Base-by-base conservation (phyloP, 768 basidiomycete species). In the Boletus rubroflammeus region DNA sequence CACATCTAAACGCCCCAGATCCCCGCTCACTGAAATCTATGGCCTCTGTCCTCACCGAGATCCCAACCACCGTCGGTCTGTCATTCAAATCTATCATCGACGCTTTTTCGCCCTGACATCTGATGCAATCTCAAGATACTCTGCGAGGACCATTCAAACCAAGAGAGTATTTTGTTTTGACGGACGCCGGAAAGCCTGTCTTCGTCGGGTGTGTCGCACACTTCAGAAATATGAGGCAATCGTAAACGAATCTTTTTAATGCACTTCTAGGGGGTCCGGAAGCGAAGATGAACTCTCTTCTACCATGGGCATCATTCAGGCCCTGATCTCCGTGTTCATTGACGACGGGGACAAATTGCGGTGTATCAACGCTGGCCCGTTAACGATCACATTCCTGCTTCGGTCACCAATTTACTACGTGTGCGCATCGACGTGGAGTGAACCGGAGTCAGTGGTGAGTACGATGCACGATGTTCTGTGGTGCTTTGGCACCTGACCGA, bases 131-230 rank as follows among this genome's bases (percentile, higher is more conserved):
- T 39, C 35, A 43, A 63, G 58, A 60, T 43, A 56, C 46, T 49
- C 43, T 46, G 32, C 57, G 49, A 2, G 59, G 67, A n/a, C 57
- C 56, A 14, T 72, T 70, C 63, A 73, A 77, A 48, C 82, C 81
- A 23, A 79, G 94, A 49, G 83, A 92, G 66, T 99, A 98, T 69
- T 97, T 90, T 65, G 82, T 98, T 15, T 78, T 98, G 19, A 98
- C 95, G 0, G 85, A 95, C 57, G 97, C 97, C 29, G 97, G 97
- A 28, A 98, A 99, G 71, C 95, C 95, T n/a, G 94, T 99, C 11
- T 99, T 90, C 65, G 78, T 84, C 40, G 92, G 90, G 94, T 90
- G 69, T 55, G 75, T 61, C 44, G 5, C 36, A 10, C 19, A 31
- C 17, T 21, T 49, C 32, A 26, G 38, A 53, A 36, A 35, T 40